Evolutionary conservation across 371 early-diverging fungal species (phyloP), one percentile per base, ranked within the genome.

Genomic region (Mucor plumbeus): DNA sequence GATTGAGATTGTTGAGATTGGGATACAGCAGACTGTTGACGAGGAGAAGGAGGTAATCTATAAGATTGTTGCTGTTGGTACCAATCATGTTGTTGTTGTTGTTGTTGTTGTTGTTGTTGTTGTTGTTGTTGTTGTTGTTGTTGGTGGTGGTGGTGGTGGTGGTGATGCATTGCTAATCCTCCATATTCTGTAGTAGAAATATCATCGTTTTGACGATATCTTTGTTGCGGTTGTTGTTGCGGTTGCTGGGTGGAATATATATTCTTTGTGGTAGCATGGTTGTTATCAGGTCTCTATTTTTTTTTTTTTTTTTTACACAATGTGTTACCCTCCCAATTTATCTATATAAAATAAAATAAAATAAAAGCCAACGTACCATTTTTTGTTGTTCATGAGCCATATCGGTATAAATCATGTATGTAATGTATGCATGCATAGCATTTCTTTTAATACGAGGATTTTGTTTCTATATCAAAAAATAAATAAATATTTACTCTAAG

Each of bases 381-480:
- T 11, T 26, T 26, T 59, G 67, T 17, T 61, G 63, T 59, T 64
- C 67, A 63, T 75, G 70, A 19, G 77, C 73, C 71, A 78, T 75
- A 47, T 85, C 77, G n/a, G 81, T 82, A 71, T 85, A 85, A 26
- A 85, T 85, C 85, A 85, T 83, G 65, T 85, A 85, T 39, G 85
- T 78, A 59, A 85, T 85, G 64, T 85, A 85, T 47, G 85, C 84
- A 75, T 85, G 85, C 78, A 81, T 79, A 15, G 85, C 85, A 78
- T 85, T 85, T 50, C 82, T 72, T 68, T 85, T 85, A 43, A 83
- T 78, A 66, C 77, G 80, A 57, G 84, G 84, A 70, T 85, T 80
- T 64, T 83, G 75, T 67, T 81, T 83, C 84, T 84, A 68, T 33
- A 13, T 35, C 36, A 50, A 50, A 13, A 21, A 50, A n/a, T n/a